These are phyloP conservation scores for Aureobasidium sp. DNA, from an alignment of 2,329 filamentous ascomycete species.

Conservation along the genomic window DNA sequence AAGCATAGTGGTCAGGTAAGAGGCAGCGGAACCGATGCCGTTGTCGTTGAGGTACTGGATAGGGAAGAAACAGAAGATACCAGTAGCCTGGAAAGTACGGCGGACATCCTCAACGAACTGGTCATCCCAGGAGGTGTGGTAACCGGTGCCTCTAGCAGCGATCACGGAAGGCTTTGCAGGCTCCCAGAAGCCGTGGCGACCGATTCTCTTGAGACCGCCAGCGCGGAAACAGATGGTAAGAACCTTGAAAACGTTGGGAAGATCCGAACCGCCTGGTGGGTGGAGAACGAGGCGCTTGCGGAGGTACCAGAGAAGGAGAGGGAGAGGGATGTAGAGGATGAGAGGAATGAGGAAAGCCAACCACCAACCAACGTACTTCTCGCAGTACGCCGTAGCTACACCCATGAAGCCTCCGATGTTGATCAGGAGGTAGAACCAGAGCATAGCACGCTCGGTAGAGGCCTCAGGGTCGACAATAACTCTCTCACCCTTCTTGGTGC, in stretches of 20 bases:
- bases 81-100: conserved; percentile 56
- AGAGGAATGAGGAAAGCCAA: conserved; percentile 55
- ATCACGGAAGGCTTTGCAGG: conserved; percentile 24
- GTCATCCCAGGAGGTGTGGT: conserved; percentile 51
- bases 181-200: conserved; percentile 21
- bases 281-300: conserved; percentile 22
- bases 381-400: conserved; percentile 60
- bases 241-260: conserved; percentile 22
- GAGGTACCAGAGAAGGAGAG: conserved; percentile 24
- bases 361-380: conserved; percentile 56
- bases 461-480: conserved; percentile 41
- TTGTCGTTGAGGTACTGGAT: conserved; percentile 34
- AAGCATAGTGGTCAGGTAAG: conserved; percentile 23
- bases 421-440: conserved; percentile 64
- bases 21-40: conserved; percentile 26
- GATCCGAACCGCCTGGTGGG: conserved; percentile 22
- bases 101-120: conserved; percentile 64
- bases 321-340: conserved; percentile 51
- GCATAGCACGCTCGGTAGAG: conserved; percentile 41
- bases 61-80: conserved; percentile 53
- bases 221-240: conserved; percentile 18
- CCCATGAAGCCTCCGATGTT: conserved; percentile 64
- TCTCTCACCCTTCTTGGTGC: conserved; percentile 34
- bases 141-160: conserved; percentile 19
- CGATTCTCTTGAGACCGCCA: conserved; percentile 20